Base-by-base conservation (phyloP, 352 stramenopile species). In the Phytopythium chamaehyphon region DNA sequence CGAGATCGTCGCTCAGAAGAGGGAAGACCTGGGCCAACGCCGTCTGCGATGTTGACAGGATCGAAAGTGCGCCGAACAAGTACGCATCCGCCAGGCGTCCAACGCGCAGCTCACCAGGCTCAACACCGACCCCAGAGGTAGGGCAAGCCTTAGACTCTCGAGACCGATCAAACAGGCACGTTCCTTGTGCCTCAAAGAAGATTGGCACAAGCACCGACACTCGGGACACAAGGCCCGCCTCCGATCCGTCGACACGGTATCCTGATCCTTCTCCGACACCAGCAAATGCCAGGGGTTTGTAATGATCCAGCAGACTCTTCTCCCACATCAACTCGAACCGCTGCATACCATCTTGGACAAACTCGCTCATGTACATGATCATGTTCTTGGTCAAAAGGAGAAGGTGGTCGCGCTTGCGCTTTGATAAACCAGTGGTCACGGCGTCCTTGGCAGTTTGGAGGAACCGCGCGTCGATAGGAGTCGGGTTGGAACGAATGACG, bases 301-400 rank as follows among this genome's bases (percentile, higher is more conserved):
- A 89, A 24, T 83, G 69, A 7, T 94, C 80, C 11, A 92, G 56
- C 45, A 94, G 51, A 46, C 82, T 91, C 58, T 88, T 87, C 36
- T 88, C 81, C 83, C 83, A 94, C 59, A 94, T 84, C 21, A 92
- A 52, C 22, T 92, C 80, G 48, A 86, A 90, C 8, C 80, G 82
- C 52, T 90, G 82, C 9, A 94, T 55, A 5, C 83, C 81, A 51
- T 90, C 72, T 51, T 93, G 80, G 6, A 90, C 83, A 43, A 85
- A 90, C 54, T 93, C 83, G 22, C 73, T 90, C 71, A 93, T 76
- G 54, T 88, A 75, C 35, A 73, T 71, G 53, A 93, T 93, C 80
- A 93, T 88, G 50, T 90, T 88, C 54, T 86, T 90, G 28, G 83
- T 93, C 14, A 86, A 71, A 26, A 91, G 59, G 43, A 93, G 44